Conservation (phyloP, 2,329 filamentous ascomycete genomes). For the Sporothrix variecibatus region DNA sequence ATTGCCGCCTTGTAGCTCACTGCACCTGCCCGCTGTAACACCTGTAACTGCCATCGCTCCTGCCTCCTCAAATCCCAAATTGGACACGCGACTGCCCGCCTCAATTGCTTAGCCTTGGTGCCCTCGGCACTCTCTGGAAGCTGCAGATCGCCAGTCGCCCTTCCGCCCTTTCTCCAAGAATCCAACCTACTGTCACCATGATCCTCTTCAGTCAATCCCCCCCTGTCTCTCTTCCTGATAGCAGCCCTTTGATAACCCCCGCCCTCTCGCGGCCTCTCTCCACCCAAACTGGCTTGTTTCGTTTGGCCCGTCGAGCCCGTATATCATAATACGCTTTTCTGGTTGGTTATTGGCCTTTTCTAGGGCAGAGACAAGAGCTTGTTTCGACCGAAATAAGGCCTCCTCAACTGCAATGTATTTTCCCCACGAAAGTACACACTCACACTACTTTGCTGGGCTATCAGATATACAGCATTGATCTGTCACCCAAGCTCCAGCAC, state of each 20-base stretch:
- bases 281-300: slow-evolving; percentile 17
- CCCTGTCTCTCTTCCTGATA: not conserved
- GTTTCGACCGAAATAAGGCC: not conserved
- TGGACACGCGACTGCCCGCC: slow-evolving; percentile 6
- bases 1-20: not conserved
- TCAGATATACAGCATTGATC: not conserved
- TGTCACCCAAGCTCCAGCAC: not conserved
- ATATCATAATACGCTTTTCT: not conserved
- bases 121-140: slow-evolving; percentile 6
- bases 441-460: not conserved
- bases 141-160: not conserved
- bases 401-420: not conserved
- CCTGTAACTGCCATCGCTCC: not conserved
- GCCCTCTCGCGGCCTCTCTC: not conserved
- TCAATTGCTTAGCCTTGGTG: not conserved
- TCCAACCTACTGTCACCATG: not conserved
- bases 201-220: not conserved
- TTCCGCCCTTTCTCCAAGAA: not conserved
- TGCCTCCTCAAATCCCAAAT: not conserved
- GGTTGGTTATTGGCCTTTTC: not conserved
- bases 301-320: not conserved
- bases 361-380: not conserved
- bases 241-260: not conserved
- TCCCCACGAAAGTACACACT: not conserved
- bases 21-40: not conserved